phyloP scores from a whole-genome alignment of 176 grass and related monocot genomes.

The sorghum (Sorghum bicolor) region DNA sequence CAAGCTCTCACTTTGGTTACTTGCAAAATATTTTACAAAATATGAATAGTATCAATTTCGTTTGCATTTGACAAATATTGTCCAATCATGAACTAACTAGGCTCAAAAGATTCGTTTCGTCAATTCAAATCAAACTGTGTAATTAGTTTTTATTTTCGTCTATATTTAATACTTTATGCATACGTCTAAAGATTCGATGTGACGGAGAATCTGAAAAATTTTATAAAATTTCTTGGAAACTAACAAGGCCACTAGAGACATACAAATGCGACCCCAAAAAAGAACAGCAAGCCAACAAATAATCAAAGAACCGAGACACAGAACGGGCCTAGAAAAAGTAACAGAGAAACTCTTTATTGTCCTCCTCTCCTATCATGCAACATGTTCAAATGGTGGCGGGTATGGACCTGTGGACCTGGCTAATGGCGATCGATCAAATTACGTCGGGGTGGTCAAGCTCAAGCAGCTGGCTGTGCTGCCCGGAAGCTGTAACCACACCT shows the following conservation, averaged over 20 bases:
- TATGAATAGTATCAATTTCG: too few relatives aligned
- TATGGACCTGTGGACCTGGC: constrained; percentile 52
- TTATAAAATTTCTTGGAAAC: too few relatives aligned
- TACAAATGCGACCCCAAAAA: constrained; percentile 36
- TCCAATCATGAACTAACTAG: too few relatives aligned
- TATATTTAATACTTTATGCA: too few relatives aligned
- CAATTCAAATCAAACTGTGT: too few relatives aligned
- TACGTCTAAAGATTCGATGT: too few relatives aligned
- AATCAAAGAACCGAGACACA: constrained; percentile 56
- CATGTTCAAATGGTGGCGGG: constrained; percentile 57
- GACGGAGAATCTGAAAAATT: too few relatives aligned
- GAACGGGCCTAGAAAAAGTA: constrained; percentile 17
- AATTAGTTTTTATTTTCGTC: too few relatives aligned
- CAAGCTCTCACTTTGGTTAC: constrained; percentile 44
- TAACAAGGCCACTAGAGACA: too few relatives aligned
- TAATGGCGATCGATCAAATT: constrained; percentile 22
- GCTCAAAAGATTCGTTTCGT: too few relatives aligned
- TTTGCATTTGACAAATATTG: too few relatives aligned
- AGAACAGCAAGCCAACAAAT: constrained; percentile 77
- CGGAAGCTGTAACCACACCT: not conserved
- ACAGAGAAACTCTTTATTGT: constrained; percentile 31
- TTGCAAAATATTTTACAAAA: too few relatives aligned
- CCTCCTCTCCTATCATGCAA: constrained; percentile 37
- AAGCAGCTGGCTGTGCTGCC: not conserved
- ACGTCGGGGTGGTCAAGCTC: not conserved